A percentile compares a stretch with the other conserved stretches of the same genome.
These are phyloP conservation scores for Pelargonium nanum DNA, from an alignment of 345 rosid genomes.

Conservation along the genomic window DNA sequence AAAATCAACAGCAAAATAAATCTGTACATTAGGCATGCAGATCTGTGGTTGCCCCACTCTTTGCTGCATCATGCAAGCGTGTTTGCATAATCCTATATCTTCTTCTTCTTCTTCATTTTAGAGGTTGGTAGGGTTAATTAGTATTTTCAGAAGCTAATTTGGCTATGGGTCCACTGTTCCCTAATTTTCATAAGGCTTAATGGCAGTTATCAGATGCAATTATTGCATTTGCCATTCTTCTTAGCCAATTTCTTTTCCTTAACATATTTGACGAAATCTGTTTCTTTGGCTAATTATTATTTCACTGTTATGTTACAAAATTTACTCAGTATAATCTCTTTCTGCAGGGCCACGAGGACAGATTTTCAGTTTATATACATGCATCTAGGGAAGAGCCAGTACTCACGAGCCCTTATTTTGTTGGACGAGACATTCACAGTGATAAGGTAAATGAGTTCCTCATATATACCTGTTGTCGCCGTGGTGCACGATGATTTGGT, in stretches of 20 bases:
- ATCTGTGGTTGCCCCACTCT: neutral
- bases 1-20: neutral
- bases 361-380: conserved; percentile 34
- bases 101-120: no score
- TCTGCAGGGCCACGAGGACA: conserved; percentile 31
- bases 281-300: neutral
- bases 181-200: neutral
- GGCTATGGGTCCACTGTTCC: neutral
- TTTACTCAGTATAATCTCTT: no score
- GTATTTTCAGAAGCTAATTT: neutral
- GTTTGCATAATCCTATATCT: neutral
- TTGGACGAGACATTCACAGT: conserved; percentile 26
- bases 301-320: neutral
- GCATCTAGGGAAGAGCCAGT: conserved; percentile 27
- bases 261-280: no score
- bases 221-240: neutral
- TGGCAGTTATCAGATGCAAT: neutral
- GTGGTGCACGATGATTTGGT: neutral
- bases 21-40: neutral
- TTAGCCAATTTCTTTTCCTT: neutral
- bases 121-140: neutral
- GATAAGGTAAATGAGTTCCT: conserved; percentile 14
- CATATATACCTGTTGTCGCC: neutral
- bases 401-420: conserved; percentile 24
- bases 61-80: neutral